phyloP scores from a whole-genome alignment of 2,329 filamentous ascomycete species.

The Colletotrichum shisoi region DNA sequence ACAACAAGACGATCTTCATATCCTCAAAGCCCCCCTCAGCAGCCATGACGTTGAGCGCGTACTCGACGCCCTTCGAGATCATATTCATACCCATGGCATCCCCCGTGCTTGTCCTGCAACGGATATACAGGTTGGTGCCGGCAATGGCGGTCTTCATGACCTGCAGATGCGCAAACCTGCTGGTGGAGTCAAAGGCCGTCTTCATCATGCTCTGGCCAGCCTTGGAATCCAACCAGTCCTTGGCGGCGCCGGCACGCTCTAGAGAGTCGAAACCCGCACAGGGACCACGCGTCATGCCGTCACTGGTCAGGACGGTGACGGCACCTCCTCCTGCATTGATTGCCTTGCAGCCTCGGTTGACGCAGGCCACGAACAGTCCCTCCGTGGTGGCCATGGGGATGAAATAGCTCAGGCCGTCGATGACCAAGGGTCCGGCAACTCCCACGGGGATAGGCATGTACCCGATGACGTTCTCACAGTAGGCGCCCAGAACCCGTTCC shows the following conservation, averaged over 20 bases:
- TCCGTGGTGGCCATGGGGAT: conserved; percentile 99
- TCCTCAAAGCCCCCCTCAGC: conserved; percentile 87
- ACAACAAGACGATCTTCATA: conserved; percentile 92
- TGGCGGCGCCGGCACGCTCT: conserved; percentile 87
- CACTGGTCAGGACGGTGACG: conserved; percentile 86
- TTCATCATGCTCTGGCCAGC: conserved; percentile 84
- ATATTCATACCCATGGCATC: conserved; percentile 99
- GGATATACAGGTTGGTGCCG: conserved; percentile 93
- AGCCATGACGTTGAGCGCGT: conserved; percentile 87
- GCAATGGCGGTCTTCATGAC: conserved; percentile 90
- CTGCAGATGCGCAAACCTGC: conserved; percentile 88
- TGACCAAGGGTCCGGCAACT: conserved; percentile 90
- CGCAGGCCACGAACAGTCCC: conserved; percentile 92
- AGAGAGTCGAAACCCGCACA: conserved; percentile 92
- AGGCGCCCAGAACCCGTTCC: conserved; percentile 91
- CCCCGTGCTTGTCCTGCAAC: conserved; percentile 97
- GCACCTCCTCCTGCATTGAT: conserved; percentile 97
- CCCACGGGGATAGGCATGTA: conserved; percentile 93
- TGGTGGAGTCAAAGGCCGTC: conserved; percentile 95
- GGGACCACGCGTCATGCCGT: conserved; percentile 97
- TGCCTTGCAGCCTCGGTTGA: conserved; percentile 92
- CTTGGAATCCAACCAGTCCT: conserved; percentile 94
- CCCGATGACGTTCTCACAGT: conserved; percentile 97
- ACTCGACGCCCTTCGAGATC: conserved; percentile 99
- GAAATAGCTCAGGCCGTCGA: conserved; percentile 95